Evolutionary conservation across 2,329 filamentous ascomycete genomes (phyloP), one percentile per base, ranked within the genome.

Genomic region (Teratosphaeria gauchensis): DNA sequence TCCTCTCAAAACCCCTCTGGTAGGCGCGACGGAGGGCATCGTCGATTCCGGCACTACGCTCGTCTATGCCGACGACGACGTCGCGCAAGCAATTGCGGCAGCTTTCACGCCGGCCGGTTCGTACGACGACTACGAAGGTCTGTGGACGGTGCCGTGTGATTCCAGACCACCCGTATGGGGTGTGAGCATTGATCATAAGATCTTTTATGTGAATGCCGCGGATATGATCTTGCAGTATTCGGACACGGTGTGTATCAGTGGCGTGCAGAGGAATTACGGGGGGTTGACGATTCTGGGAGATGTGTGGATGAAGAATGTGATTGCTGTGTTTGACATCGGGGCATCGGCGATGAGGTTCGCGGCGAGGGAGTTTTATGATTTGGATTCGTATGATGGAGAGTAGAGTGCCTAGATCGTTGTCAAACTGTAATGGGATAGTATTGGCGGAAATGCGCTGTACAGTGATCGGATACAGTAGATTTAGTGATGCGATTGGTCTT

Each of bases 301-400:
- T 56, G 68, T 73, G 3, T 81, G 79, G 61, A 68, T 80, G 67
- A 78, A 78, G 67, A 80, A 78, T 61, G 78, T 81, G 0, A 67
- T 82, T 4, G 70, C 74, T 9, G 78, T 81, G 1, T 80, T 78
- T 67, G 79, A 81, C 69, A 72, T 81, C 59, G 78, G 77, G 11
- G 74, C 71, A 21, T 69, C 69, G 52, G 69, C 76, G 67, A 75
- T 81, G 75, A 67, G 74, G n/a, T 80, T 81, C 64, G 74, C 77
- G 21, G 67, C 68, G 30, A 68, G 70, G 62, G 58, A 68, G 59
- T 70, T 58, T 51, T 67, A 66, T 60, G 57, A 55, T n/a, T 46
- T 58, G 51, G 56, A 56, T 12, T 53, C 51, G 12, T 53, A 31
- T 53, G 28, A 31, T 53, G 51, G 51, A 7, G 51, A 53, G 24